Evolutionary conservation across 805 yeast genomes (phyloP), one percentile per base, ranked within the genome.

Genomic region (Zygosaccharomyces bisporus): DNA sequence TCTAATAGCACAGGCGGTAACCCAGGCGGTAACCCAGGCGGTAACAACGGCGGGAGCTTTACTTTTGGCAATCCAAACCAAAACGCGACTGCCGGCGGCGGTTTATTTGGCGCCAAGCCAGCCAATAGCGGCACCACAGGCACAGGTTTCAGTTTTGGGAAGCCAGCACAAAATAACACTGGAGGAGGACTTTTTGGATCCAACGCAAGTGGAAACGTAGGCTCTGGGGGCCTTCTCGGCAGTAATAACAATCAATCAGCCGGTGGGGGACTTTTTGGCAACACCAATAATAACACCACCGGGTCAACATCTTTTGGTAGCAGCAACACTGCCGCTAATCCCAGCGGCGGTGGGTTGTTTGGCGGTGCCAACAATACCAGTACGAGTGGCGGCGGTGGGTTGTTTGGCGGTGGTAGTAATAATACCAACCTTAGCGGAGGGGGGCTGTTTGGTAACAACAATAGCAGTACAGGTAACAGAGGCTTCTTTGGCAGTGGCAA

Each of bases 181-280:
- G 53, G 61, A 9, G 68, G 70, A 1, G 71, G 70, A 1, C 46
- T 67, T 24, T 69, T 70, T 55, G 74, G 75, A 6, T 48, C 53
- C 39, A 56, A 47, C n/a, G 60, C 31, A 36, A 46, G 41, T 14
- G 46, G 48, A 18, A 20, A 47, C 6, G 10, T 29, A 4, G 27
- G 27, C 6, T 34, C 39, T 5, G 45, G 45, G 13, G 41, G 45
- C 5, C 41, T 42, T n/a, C 35, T 42, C 20, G 30, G 31, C 16
- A 13, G 6, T 18, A 17, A 14, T 27, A 17, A 19, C 14, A 10
- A 41, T 38, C 12, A 34, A 6, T n/a, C n/a, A n/a, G 12, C 35
- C 3, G 41, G 53, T 14, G 60, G 61, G 16, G 61, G 64, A 3
- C 41, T 57, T 12, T 61, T 62, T 46, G 63, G 66, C 33, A 36